Percentiles rank a stretch among this genome's conserved stretches.
Evolutionary conservation across 805 yeast genomes (phyloP).

Genomic region (Candida parachauliodes): DNA sequence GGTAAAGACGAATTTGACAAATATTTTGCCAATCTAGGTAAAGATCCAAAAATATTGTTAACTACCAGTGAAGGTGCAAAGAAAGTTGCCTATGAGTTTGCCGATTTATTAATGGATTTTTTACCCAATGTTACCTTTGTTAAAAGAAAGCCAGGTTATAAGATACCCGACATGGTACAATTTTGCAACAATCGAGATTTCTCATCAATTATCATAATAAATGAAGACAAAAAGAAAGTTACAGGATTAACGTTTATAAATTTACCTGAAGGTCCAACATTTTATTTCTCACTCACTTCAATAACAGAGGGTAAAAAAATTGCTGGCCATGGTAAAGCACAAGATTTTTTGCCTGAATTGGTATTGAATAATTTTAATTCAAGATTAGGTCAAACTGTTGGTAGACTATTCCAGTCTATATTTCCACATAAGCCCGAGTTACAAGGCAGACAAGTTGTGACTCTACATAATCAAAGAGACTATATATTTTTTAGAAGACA

Average conservation of each 20-base stretch:
- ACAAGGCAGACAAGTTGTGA: slow-evolving; percentile 92
- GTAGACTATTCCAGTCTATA: slow-evolving; percentile 83
- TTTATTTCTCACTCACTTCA: slow-evolving; percentile 82
- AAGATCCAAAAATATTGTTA: slow-evolving; percentile 80
- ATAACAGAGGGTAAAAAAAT: slow-evolving; percentile 72
- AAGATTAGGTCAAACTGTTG: slow-evolving; percentile 89
- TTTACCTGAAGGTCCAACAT: slow-evolving; percentile 93
- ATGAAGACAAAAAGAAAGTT: slow-evolving; percentile 90
- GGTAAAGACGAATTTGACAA: slow-evolving; percentile 57
- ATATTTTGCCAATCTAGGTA: slow-evolving; percentile 46
- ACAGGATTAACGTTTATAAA: slow-evolving; percentile 92
- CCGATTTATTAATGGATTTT: slow-evolving; percentile 78
- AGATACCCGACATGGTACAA: slow-evolving; percentile 82
- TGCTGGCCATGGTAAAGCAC: slow-evolving; percentile 85
- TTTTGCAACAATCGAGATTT: slow-evolving; percentile 78
- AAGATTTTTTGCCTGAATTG: slow-evolving; percentile 88
- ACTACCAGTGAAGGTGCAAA: slow-evolving; percentile 88
- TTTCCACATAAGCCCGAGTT: slow-evolving; percentile 93
- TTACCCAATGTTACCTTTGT: slow-evolving; percentile 84
- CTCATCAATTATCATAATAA: slow-evolving; percentile 84
- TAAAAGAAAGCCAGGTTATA: slow-evolving; percentile 83
- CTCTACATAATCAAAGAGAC: slow-evolving; percentile 95
- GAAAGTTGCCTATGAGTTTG: slow-evolving; percentile 85
- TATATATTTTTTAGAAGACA: slow-evolving; percentile 94
- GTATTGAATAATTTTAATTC: slow-evolving; percentile 91